Percentiles rank a stretch among this genome's conserved stretches.
phyloP scores from a whole-genome alignment of 768 basidiomycete species.

The Tricholoma flavovirens region DNA sequence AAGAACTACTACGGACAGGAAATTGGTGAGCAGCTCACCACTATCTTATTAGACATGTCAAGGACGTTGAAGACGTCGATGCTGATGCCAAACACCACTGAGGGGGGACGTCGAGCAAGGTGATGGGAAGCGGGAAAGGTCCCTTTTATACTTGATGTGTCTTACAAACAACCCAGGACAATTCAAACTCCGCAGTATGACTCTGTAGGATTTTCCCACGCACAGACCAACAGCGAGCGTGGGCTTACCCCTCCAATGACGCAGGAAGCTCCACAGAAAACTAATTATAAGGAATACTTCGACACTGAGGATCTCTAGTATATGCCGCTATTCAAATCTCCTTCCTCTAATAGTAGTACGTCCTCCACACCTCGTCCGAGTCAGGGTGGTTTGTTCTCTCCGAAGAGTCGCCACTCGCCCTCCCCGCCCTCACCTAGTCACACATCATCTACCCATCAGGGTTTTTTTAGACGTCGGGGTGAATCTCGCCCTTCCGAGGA shows the following conservation, averaged over 20 bases:
- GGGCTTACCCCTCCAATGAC: background rate
- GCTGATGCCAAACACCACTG: constrained; percentile 31
- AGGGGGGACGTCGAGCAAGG: constrained; percentile 33
- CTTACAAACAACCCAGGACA: constrained; percentile 33
- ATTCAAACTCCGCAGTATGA: constrained; percentile 41
- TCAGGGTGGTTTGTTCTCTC: constrained; percentile 23
- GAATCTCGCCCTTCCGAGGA: constrained; percentile 4
- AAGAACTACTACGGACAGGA: constrained; percentile 49
- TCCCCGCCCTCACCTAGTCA: constrained; percentile 6
- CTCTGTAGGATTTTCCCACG: constrained; percentile 30
- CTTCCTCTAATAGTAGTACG: constrained; percentile 2
- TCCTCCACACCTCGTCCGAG: constrained; percentile 13
- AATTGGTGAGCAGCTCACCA: constrained; percentile 83
- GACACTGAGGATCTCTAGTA: too few relatives aligned
- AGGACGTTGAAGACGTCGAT: constrained; percentile 22
- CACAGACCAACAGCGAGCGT: constrained; percentile 29
- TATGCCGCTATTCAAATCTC: constrained; percentile 22
- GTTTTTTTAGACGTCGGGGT: constrained; percentile 21
- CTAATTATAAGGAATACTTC: too few relatives aligned
- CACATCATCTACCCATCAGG: background rate
- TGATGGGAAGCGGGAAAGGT: constrained; percentile 33
- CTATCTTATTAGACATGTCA: constrained; percentile 95
- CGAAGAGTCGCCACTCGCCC: constrained; percentile 17
- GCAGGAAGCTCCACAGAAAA: background rate
- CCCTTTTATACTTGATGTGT: constrained; percentile 49